These are phyloP conservation scores for Pinus tabuliformis DNA, from an alignment of 75 land plant species.

Conservation along the genomic window DNA sequence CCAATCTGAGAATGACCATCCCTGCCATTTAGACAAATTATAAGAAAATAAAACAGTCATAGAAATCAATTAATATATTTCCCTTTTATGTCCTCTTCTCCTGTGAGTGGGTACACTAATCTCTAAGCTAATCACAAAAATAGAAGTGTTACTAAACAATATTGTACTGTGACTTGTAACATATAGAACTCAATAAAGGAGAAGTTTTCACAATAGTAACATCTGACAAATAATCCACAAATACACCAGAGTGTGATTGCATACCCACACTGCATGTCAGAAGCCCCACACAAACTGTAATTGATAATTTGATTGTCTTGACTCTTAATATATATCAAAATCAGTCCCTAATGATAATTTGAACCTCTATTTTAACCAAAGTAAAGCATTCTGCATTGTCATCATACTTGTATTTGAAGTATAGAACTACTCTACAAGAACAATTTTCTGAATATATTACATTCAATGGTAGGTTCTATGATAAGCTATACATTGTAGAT, in stretches of 20 bases:
- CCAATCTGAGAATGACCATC: slow-evolving; percentile 80
- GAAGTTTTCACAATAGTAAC: neutral
- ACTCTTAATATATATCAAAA: too few species aligned
- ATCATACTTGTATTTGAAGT: too few species aligned
- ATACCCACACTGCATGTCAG: too few species aligned
- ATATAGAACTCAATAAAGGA: neutral
- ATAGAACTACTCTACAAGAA: too few species aligned
- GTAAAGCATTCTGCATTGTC: too few species aligned
- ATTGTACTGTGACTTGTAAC: neutral
- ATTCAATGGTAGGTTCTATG: neutral
- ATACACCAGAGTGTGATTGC: too few species aligned
- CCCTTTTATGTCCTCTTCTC: neutral
- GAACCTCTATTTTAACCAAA: too few species aligned
- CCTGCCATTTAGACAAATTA: slow-evolving; percentile 27
- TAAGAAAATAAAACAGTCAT: neutral
- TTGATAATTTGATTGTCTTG: too few species aligned
- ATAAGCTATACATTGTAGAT: neutral
- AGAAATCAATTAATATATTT: too few species aligned
- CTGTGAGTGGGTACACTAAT: neutral
- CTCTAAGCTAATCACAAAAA: neutral
- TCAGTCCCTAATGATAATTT: too few species aligned
- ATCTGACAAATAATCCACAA: too few species aligned
- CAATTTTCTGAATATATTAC: neutral
- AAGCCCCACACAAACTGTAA: too few species aligned
- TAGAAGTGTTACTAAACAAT: neutral